Base-by-base conservation (phyloP, 805 yeast genomes). In the Starmerella bombi region DNA sequence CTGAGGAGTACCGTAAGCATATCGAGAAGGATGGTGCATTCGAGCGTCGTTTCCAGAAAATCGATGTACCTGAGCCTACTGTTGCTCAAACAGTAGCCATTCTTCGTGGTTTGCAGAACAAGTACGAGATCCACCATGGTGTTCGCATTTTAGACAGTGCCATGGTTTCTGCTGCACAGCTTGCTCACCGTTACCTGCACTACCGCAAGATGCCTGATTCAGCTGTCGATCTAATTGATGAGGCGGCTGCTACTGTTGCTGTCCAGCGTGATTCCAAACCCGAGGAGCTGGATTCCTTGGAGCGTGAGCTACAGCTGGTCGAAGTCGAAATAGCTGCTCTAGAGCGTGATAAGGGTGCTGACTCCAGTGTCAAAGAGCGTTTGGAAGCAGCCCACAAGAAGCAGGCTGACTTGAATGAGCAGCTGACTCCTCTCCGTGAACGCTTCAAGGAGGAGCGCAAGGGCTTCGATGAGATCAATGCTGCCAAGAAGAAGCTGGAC, bases 181-280 rank as follows among this genome's bases (percentile, higher is more conserved):
- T 88, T 53, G 98, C 97, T 20, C 81, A 93, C 38, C 73, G 98
- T 51, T 88, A 88, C 57, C 70, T 88, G 52, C 93, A 97, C 14
- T 88, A 86, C 67, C 77, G 98, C 64, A 82, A 86, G 59, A 69
- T 91, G 51, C 98, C 98, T 8, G 98, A 88, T 59, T 83, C 94
- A 21, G 98, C 98, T 1, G 91, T 88, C 43, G 98, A 88, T 62
- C 68, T 88, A 52, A 84, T 88, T 50, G 98, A 88, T 65, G 96
- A 91, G 59, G 72, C 95, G 5, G 93, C 96, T 33, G 97, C 97
- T 3, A 72, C 93, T 42, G 97, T 91, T 32, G 97, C 97, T 1
- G 98, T 91, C 39, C 94, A 95, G 3, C 76, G 98, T 63, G 98
- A 91, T 60, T 88, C 97, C 3, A 84, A 83, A 59, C 98, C 98